Percentiles rank a stretch among this genome's conserved stretches.
Conservation (phyloP, 2,329 filamentous ascomycete species). For the Claviceps capensis region DNA sequence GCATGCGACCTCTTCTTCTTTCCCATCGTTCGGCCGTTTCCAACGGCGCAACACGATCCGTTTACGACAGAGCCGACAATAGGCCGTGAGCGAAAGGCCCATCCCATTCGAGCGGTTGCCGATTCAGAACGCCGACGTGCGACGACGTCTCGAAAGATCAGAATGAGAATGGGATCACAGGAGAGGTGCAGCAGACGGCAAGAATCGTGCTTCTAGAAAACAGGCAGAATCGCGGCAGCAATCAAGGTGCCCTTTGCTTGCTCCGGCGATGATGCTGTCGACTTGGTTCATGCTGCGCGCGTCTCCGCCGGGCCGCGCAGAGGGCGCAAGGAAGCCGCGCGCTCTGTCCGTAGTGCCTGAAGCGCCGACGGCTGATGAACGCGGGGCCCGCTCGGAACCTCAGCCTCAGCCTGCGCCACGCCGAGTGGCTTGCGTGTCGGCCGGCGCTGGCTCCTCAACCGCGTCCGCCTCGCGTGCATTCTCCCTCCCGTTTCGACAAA, state of each 20-base stretch:
- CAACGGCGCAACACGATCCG: neutral
- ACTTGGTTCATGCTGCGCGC: neutral
- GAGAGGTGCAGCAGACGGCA: too few species aligned
- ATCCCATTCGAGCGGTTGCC: neutral
- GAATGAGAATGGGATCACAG: too few species aligned
- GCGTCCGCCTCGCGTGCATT: neutral
- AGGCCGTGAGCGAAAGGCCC: too few species aligned
- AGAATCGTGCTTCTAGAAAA: too few species aligned
- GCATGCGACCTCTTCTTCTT: neutral
- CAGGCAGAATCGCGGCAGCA: too few species aligned
- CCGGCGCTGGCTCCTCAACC: neutral
- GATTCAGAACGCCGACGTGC: too few species aligned
- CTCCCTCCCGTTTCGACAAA: neutral
- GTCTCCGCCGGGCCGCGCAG: neutral
- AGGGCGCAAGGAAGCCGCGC: neutral
- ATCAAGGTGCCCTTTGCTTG: neutral
- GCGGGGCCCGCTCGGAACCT: neutral
- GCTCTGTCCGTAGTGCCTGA: conserved; percentile 1
- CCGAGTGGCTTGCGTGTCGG: neutral
- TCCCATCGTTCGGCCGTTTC: neutral
- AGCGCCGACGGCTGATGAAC: neutral
- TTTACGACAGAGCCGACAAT: too few species aligned
- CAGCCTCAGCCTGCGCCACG: neutral
- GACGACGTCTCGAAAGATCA: too few species aligned
- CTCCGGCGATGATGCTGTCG: neutral